Evolutionary conservation across 139 green algal species (phyloP), one percentile per base, ranked within the genome.

Genomic region (Pycnococcus provasolii): DNA sequence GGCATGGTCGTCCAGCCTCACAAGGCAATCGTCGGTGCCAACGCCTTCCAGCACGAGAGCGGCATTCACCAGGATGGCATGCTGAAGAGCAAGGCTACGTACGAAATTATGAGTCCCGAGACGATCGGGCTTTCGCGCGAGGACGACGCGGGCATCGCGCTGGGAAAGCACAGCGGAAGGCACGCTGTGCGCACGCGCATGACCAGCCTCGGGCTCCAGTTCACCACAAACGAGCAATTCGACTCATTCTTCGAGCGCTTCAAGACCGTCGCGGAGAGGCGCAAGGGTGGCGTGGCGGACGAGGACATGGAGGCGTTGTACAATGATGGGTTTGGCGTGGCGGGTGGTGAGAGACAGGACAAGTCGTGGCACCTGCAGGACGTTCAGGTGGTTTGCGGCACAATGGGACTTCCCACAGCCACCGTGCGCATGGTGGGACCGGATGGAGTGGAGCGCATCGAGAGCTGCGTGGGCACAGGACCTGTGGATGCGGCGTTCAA

Each of bases 21-120:
- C 84, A 99, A 99, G 81, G 93, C 93, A 8, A 98, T 99, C 60
- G 93, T 99, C 64, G 93, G 93, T n/a, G 90, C 91, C 44, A 99
- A 99, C 70, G 93, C 93, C 0, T 99, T 98, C 70, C 84, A 88
- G 9, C 93, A 99, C 77, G 93, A 96, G 79, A 87, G 67, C 44
- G 93, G 93, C 51, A 97, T 99, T 63, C 93, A 99, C 79, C 92
- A 99, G 73, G 84, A 90, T 46, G 86, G 86, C 68, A 92, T 92
- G 86, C 74, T 92, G 9, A 92, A 92, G 79, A 82, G 79, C 70
- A 80, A 79, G 58, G 72, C 75, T 9, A 94, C 89, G 45, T 99
- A 99, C 70, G 91, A 99, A 79, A 99, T 99, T 85, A 99, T 99
- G 85, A 83, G 80, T 1, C 93, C 93, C 7, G 93, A 97, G 77